Base-by-base conservation (phyloP, 495 filamentous ascomycete species). In the Aspergillus baeticus region DNA sequence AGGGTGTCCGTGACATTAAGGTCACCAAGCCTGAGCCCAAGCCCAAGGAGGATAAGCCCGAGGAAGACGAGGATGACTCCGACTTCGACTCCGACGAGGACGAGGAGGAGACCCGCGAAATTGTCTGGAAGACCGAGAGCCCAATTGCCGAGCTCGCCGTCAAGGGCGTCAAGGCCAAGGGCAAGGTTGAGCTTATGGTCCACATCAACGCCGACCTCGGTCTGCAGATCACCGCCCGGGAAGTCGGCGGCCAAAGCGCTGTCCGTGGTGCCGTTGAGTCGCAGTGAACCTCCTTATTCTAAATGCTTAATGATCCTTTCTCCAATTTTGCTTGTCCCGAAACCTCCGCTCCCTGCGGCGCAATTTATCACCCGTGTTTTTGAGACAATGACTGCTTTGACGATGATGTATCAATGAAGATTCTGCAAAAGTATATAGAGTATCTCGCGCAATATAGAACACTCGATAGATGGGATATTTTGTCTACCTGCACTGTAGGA, bases 181-280 rank as follows among this genome's bases (percentile, higher is more conserved):
- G 82, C 60, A 96, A 94, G 78, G 85, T 98, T 58, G 94, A 98
- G 81, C 85, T 98, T 44, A 93, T 88, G 67, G 81, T 98, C 57
- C 92, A 91, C 63, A 88, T 97, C 53, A 83, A 80, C 38, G 81
- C 80, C 15, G 92, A 97, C 69, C 73, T 96, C 45, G 77, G 77
- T 54, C 79, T 96, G 56, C 87, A 86, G 55, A 78, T 96, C 63
- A 88, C 91, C 21, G 86, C 86, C 54, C 81, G 92, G 55, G 91
- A 96, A 68, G 86, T 96, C 34, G 92, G 92, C 51, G 87, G 84
- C 31, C 91, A 95, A 75, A 85, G 86, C 26, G 91, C 90, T 54
- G 89, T 95, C 35, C 81, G 92, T 59, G 91, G 92, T 22, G 81
- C 69, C 22, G 69, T 93, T 54, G 77, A 81, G 62, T 77, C 51